phyloP scores from a whole-genome alignment of 1,284 basidiomycete genomes.

The Butyriboletus regius region DNA sequence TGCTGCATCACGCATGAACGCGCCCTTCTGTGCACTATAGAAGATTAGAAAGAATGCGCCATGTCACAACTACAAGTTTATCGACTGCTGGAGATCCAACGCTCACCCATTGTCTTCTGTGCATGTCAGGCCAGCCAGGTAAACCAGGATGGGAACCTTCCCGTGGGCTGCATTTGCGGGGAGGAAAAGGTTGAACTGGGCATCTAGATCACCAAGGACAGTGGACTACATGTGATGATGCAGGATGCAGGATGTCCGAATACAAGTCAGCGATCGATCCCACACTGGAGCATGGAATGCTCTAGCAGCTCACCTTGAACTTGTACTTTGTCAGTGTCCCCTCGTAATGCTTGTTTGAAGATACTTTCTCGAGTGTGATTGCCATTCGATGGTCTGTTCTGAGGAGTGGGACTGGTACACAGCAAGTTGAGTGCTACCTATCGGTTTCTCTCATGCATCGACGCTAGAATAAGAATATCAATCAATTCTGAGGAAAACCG shows the following conservation, averaged over 20 bases:
- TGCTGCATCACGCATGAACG: constrained; percentile 73
- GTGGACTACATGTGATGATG: constrained; percentile 42
- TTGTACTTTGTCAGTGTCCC: constrained; percentile 82
- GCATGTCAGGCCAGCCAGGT: constrained; percentile 89
- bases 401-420: too few species aligned
- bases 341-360: constrained; percentile 70
- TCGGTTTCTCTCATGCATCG: constrained; percentile 7
- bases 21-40: constrained; percentile 77
- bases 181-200: constrained; percentile 87
- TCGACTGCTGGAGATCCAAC: constrained; percentile 1
- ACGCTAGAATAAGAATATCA: constrained; percentile 2
- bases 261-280: background rate
- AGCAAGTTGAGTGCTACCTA: too few species aligned
- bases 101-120: constrained; percentile 88
- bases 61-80: background rate
- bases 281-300: background rate
- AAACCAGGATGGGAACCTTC: constrained; percentile 79
- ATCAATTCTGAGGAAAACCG: background rate
- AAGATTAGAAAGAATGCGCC: background rate
- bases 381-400: constrained; percentile 13
- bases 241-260: background rate
- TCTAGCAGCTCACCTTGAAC: constrained; percentile 53
- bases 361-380: constrained; percentile 31
- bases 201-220: constrained; percentile 70
- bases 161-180: constrained; percentile 54